Evolutionary conservation across 768 basidiomycete genomes (phyloP).

Genomic region (Plicaturopsis crispa): DNA sequence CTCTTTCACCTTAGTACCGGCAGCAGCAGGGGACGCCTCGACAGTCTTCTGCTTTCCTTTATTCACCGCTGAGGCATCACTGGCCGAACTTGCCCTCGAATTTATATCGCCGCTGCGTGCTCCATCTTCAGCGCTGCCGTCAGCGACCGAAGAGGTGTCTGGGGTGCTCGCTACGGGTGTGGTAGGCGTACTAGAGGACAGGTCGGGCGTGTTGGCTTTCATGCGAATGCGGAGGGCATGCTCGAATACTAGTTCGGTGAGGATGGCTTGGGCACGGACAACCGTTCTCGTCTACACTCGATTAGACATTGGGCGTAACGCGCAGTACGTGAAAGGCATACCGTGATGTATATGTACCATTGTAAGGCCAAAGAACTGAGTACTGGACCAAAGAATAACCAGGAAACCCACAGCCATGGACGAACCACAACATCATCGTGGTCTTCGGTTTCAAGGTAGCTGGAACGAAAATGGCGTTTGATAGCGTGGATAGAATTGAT

Average conservation of each 20-base stretch:
- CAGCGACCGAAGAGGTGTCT: slow-evolving; percentile 15
- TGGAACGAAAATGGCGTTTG: no score
- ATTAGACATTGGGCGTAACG: slow-evolving; percentile 13
- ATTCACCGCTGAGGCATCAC: neutral
- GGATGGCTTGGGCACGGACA: slow-evolving; percentile 33
- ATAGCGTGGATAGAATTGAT: no score
- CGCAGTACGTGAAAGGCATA: slow-evolving; percentile 16
- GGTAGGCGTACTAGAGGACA: slow-evolving; percentile 6
- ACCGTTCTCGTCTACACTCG: slow-evolving; percentile 27
- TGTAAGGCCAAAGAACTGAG: slow-evolving; percentile 38
- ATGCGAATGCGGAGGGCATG: slow-evolving; percentile 47
- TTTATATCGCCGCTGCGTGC: slow-evolving; percentile 9
- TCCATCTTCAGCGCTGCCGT: neutral
- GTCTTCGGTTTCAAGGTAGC: no score
- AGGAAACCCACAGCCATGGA: slow-evolving; percentile 65
- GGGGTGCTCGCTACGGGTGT: slow-evolving; percentile 15
- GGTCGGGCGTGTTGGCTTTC: slow-evolving; percentile 26
- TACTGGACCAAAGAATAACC: slow-evolving; percentile 41
- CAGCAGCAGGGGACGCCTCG: neutral
- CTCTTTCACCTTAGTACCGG: neutral
- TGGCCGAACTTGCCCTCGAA: neutral
- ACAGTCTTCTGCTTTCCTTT: neutral
- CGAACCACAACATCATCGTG: slow-evolving; percentile 34
- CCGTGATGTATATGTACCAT: slow-evolving; percentile 45
- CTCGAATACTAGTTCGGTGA: slow-evolving; percentile 49